Conservation (phyloP, 2,329 filamentous ascomycete species). For the Zymoseptoria pseudotritici region DNA sequence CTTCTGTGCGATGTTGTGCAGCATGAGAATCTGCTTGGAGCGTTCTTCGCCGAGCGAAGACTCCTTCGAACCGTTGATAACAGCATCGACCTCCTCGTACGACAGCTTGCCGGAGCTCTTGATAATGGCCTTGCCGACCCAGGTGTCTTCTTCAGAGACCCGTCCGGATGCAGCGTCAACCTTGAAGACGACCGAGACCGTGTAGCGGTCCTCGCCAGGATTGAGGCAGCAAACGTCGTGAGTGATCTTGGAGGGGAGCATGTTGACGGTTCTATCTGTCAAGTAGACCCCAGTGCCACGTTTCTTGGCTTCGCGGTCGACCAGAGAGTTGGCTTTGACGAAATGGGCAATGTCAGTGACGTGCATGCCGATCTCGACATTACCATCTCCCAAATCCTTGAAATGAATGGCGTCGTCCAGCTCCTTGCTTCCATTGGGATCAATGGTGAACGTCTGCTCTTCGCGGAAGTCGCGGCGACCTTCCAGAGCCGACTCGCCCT, state of each 20-base stretch:
- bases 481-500: constrained; percentile 66
- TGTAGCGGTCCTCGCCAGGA: constrained; percentile 81
- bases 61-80: constrained; percentile 55
- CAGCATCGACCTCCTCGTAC: constrained; percentile 77
- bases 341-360: constrained; percentile 95
- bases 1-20: constrained; percentile 75
- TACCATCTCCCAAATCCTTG: constrained; percentile 73
- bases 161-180: constrained; percentile 73
- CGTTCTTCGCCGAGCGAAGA: constrained; percentile 57
- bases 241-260: constrained; percentile 80
- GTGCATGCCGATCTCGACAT: constrained; percentile 90
- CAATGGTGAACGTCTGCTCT: constrained; percentile 85
- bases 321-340: constrained; percentile 89
- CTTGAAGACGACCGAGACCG: constrained; percentile 87
- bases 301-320: constrained; percentile 96
- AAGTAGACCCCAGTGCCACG: constrained; percentile 92
- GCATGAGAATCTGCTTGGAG: constrained; percentile 69
- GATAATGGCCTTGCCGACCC: constrained; percentile 89
- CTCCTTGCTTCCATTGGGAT: constrained; percentile 79
- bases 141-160: constrained; percentile 77
- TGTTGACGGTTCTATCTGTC: constrained; percentile 77
- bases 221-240: constrained; percentile 80
- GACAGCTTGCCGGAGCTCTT: constrained; percentile 83
- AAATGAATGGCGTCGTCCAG: constrained; percentile 90
- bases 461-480: constrained; percentile 82